Evolutionary conservation across 2,329 filamentous ascomycete species (phyloP).

Genomic region (Paecilomyces variotii): DNA sequence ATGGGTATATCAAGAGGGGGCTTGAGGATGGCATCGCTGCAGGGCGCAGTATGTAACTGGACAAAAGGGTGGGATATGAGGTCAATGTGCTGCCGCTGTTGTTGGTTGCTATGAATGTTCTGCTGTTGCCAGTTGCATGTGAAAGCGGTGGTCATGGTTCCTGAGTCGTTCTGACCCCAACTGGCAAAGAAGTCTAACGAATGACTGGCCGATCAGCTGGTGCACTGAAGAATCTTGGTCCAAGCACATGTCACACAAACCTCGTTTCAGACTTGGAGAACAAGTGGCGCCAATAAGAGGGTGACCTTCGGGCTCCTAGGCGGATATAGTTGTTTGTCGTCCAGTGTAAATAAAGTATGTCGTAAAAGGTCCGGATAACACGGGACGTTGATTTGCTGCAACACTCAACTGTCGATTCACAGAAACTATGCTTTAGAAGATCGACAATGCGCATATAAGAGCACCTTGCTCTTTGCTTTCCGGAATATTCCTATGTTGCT

Average conservation of each 20-base stretch:
- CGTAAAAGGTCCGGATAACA: neutral
- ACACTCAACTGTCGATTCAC: neutral
- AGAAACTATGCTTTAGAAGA: neutral
- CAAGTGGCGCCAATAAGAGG: neutral
- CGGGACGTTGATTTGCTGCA: neutral
- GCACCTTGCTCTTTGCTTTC: neutral
- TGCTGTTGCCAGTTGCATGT: neutral
- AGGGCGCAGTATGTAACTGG: conserved; percentile 4
- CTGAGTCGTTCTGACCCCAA: neutral
- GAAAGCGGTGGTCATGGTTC: neutral
- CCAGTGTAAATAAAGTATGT: neutral
- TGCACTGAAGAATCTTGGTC: neutral
- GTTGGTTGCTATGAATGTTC: neutral
- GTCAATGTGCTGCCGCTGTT: neutral
- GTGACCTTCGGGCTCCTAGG: neutral
- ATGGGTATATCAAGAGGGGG: conserved; percentile 4
- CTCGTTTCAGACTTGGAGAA: neutral
- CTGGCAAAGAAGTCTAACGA: neutral
- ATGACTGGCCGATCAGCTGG: neutral
- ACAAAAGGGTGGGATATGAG: conserved; percentile 3
- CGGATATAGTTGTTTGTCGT: neutral
- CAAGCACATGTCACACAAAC: neutral
- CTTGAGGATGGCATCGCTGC: conserved; percentile 3
- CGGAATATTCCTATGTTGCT: neutral
- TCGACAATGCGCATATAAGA: neutral